Evolutionary conservation across 78 protist species (phyloP), one percentile per base, ranked within the genome.

Genomic region (Andalucia godoyi): DNA sequence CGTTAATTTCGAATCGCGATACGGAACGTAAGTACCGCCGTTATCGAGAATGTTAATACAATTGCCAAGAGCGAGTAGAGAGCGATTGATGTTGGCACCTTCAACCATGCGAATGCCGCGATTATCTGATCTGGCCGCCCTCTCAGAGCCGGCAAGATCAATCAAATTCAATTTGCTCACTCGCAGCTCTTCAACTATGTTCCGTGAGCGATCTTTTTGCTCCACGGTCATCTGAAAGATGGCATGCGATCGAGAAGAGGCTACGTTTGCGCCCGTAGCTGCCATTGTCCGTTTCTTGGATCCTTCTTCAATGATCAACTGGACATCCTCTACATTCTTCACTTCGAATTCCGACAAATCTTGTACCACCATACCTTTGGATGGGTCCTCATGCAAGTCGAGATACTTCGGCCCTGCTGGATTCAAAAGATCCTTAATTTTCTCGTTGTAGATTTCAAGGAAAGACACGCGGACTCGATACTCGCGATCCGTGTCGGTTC

Each of bases 111-210:
- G 77, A n/a, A 12, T 36, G 2, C 84, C 85, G 1, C 47, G 29
- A 43, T 75, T 69, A 4, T 62, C 29, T 1, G 77, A 70, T n/a
- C n/a, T 4, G 21, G 6, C 7, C 9, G 83, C 89, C 17, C 94
- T 57, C 61, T 89, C 95, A 0, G 86, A 79, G 2, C 97, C 97
- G 8, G 97, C 97, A 0, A 93, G 73, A 61, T 93, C 97, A 37
- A 93, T 70, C 29, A 93, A 66, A n/a, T 47, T 13, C 39, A 84
- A 79, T 53, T 81, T 84, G 5, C 66, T 72, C 47, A 4, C 33
- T 34, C 1, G 4, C 40, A 65, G 43, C 6, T 32, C 6, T 17
- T 23, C 65, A 1, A 39, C 17, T n/a, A 51, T 25, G 57, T 57
- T 37, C 34, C 21, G 12, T 15, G 29, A 33, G 15, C 71, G n/a